These are phyloP conservation scores for Xerocomellus amylosporus DNA, from an alignment of 768 basidiomycete genomes.

Conservation along the genomic window DNA sequence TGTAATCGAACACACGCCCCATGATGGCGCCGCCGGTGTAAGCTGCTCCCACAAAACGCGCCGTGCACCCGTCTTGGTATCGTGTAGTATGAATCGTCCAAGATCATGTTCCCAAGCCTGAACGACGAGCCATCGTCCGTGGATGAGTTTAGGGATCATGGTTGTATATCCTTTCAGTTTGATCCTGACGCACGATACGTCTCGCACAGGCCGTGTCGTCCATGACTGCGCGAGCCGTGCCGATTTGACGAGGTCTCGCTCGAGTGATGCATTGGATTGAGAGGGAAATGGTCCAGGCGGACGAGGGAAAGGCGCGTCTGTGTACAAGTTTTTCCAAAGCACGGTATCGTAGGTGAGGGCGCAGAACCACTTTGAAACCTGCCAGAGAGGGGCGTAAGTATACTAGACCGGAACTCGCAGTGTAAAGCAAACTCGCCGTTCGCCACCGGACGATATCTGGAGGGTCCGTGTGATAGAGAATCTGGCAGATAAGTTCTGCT, in stretches of 20 bases:
- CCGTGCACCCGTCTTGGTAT: background rate
- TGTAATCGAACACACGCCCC: background rate
- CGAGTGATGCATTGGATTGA: background rate
- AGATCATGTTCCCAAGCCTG: too few species aligned
- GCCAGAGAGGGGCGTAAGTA: background rate
- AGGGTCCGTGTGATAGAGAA: background rate
- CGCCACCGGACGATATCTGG: background rate
- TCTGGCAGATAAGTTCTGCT: background rate
- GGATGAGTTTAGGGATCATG: background rate
- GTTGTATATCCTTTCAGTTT: background rate
- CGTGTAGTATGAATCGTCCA: background rate
- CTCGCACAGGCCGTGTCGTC: background rate
- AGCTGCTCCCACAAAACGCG: background rate
- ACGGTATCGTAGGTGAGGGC: background rate
- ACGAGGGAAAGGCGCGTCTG: background rate
- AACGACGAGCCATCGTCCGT: conserved; percentile 4
- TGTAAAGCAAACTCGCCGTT: background rate
- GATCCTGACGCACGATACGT: background rate
- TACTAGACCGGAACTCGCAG: background rate
- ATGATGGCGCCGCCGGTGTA: background rate
- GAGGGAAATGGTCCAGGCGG: background rate
- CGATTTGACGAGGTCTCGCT: conserved; percentile 1
- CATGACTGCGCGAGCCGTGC: background rate
- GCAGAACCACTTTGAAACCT: background rate
- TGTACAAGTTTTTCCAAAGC: conserved; percentile 3